Evolutionary conservation across 140 eudicot genomes (phyloP), one percentile per base, ranked within the genome.

Genomic region (Ambrosia hybrid): DNA sequence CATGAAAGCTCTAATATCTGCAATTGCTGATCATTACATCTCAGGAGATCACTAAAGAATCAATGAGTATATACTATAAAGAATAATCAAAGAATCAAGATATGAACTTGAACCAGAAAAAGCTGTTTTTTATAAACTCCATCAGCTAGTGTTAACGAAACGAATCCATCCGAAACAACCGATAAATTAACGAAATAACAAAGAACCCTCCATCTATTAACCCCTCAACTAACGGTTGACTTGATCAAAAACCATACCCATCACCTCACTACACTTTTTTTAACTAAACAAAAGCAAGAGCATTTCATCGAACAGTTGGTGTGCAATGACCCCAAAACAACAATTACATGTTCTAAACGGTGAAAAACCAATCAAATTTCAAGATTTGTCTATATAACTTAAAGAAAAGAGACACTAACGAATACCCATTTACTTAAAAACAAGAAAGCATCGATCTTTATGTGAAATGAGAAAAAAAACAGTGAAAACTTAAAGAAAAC

Each of bases 71-170:
- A 55, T 66, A 43, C 67, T 57, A 36, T 66, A 49, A 65, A 46
- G 70, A 73, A 74, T 83, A 79, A 84, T 75, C 53, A 88, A 85
- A 82, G 84, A 88, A 91, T 91, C 43, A 52, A 67, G 84, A 37
- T 58, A 78, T 77, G 77, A 82, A 80, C 73, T 75, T 56, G 80
- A 75, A 69, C 71, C 51, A 71, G 56, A 73, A 11, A 6, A 59
- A 63, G 51, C 17, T 15, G 30, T 39, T 30, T 39, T 56, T 65
- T 61, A 82, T 87, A 76, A 78, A 75, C 79, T 87, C 86, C 95
- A 85, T 83, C 12, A 73, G 38, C 16, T 30, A 61, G 2, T 43
- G 51, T 11, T 77, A 89, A 62, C 80, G 81, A 37, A 55, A 55
- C 10, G 78, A 48, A 74, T 49, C 48, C 88, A 80, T 80, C 4